These are phyloP conservation scores for Lyophyllum shimeji DNA, from an alignment of 768 basidiomycete genomes.

Conservation along the genomic window DNA sequence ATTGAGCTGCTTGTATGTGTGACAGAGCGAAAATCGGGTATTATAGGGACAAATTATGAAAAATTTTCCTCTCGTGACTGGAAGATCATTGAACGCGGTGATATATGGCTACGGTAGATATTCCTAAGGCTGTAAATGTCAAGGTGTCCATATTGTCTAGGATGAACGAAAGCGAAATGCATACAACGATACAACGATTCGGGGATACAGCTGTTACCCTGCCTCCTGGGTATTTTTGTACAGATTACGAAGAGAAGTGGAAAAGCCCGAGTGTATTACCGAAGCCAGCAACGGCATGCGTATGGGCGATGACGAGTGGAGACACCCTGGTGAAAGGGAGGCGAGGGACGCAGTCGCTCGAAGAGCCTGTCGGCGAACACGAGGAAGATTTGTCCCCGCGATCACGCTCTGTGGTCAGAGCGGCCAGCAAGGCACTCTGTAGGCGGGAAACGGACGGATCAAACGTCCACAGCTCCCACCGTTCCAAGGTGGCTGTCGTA, in stretches of 20 bases:
- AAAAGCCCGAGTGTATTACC: slow-evolving; percentile 76
- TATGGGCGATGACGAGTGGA: slow-evolving; percentile 49
- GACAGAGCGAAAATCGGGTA: too few relatives aligned
- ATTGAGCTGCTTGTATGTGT: too few relatives aligned
- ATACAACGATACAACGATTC: neutral
- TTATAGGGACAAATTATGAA: too few relatives aligned
- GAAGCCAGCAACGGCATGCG: slow-evolving; percentile 66
- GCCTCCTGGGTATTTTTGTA: neutral
- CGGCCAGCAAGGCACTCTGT: slow-evolving; percentile 51
- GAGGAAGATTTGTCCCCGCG: slow-evolving; percentile 19
- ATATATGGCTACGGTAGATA: neutral
- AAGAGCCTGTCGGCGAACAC: slow-evolving; percentile 19
- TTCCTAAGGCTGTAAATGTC: neutral
- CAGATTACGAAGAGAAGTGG: slow-evolving; percentile 26
- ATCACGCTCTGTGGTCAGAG: slow-evolving; percentile 33
- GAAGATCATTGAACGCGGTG: neutral
- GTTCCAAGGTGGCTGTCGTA: slow-evolving; percentile 63
- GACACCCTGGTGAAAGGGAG: slow-evolving; percentile 82
- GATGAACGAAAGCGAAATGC: neutral
- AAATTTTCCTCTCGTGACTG: neutral
- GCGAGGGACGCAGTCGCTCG: slow-evolving; percentile 42
- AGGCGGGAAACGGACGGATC: slow-evolving; percentile 52
- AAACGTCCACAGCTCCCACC: slow-evolving; percentile 85
- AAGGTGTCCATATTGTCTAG: neutral
- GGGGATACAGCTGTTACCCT: neutral